A percentile compares a stretch with the other conserved stretches of the same genome.
Evolutionary conservation across 1,284 basidiomycete species (phyloP).

Genomic region (Polyporus tsugae): DNA sequence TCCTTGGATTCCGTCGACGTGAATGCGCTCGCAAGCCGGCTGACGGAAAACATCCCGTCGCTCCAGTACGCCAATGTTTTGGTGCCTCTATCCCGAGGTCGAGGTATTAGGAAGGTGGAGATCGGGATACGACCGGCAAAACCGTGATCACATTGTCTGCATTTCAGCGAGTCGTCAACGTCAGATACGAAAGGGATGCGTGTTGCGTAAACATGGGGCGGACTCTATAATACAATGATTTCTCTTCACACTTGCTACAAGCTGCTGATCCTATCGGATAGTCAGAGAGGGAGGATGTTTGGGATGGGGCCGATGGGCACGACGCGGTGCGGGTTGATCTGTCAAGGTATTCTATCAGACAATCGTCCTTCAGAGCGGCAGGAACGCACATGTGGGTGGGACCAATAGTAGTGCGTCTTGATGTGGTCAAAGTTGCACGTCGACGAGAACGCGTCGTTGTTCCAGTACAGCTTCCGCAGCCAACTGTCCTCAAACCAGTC

Average conservation of each 20-base stretch:
- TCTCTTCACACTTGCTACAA: background rate
- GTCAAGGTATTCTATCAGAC: background rate
- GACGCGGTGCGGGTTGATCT: conserved; percentile 66
- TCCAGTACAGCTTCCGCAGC: conserved; percentile 94
- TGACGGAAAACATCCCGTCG: too few species aligned
- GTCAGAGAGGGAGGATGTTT: conserved; percentile 70
- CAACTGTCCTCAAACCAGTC: conserved; percentile 54
- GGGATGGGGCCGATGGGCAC: conserved; percentile 81
- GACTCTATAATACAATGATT: background rate
- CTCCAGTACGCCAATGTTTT: too few species aligned
- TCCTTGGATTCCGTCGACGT: too few species aligned
- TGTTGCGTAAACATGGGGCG: too few species aligned
- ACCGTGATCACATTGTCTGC: too few species aligned
- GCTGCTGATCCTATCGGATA: background rate
- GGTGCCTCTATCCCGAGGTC: too few species aligned
- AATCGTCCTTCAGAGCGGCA: background rate
- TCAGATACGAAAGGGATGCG: too few species aligned
- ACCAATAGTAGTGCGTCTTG: conserved; percentile 89
- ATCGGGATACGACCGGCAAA: too few species aligned
- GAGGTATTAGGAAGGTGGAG: too few species aligned
- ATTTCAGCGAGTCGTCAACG: too few species aligned
- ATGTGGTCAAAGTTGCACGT: conserved; percentile 92
- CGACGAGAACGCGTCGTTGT: conserved; percentile 86
- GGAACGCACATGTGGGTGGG: conserved; percentile 58
- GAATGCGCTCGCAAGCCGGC: too few species aligned